phyloP scores from a whole-genome alignment of 345 rosid genomes.

The Citrus sp. region DNA sequence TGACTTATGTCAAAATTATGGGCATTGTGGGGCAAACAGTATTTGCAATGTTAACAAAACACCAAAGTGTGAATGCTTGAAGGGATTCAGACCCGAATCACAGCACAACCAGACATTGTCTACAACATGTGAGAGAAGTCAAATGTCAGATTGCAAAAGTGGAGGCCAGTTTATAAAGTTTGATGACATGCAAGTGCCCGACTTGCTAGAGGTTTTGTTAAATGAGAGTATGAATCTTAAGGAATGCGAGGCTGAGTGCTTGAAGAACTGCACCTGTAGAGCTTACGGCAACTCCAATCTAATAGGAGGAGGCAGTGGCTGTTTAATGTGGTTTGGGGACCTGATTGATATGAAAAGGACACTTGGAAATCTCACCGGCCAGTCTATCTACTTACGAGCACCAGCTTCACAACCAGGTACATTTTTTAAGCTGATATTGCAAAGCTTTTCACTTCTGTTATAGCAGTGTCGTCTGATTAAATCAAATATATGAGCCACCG shows the following conservation, averaged over 20 bases:
- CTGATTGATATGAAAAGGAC: not conserved
- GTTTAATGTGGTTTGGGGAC: not conserved
- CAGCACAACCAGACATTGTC: conserved; percentile 2
- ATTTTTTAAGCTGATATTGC: not conserved
- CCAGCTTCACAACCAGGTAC: conserved; percentile 23
- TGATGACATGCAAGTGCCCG: not conserved
- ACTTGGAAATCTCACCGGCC: not conserved
- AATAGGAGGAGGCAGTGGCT: not conserved
- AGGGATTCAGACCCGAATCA: conserved; percentile 23
- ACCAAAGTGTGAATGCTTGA: conserved; percentile 29
- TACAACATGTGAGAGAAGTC: not conserved
- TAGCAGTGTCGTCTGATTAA: too few relatives aligned
- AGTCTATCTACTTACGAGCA: conserved; percentile 22
- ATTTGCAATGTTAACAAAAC: conserved; percentile 16
- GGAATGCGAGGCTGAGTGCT: conserved; percentile 13
- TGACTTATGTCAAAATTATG: conserved; percentile 17
- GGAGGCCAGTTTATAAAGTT: not conserved
- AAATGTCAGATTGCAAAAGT: not conserved
- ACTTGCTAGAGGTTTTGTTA: not conserved
- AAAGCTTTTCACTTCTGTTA: not conserved
- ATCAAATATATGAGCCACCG: too few relatives aligned
- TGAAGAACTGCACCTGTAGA: not conserved
- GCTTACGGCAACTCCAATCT: not conserved
- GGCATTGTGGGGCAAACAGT: conserved; percentile 23
- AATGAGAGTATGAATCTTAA: not conserved